Conservation (phyloP, 2,329 filamentous ascomycete genomes). For the Juglanconis sp. region DNA sequence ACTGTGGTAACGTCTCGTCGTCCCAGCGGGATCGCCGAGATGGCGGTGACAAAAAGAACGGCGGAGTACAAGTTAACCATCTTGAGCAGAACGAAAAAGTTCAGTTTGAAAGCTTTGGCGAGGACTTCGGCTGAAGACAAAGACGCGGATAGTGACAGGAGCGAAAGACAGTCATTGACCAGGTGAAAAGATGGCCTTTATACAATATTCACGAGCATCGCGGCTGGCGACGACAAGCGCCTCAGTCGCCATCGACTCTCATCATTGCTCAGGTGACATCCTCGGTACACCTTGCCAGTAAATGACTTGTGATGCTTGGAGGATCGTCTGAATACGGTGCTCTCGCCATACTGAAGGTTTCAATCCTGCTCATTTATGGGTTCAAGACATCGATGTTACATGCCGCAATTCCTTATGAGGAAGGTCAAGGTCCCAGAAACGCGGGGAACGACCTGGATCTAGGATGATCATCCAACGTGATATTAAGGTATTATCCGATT, state of each 20-base stretch:
- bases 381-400: not conserved
- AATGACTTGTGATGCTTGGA: not conserved
- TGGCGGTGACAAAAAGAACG: constrained; percentile 3
- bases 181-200: not conserved
- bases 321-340: not conserved
- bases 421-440: not conserved
- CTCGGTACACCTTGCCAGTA: not conserved
- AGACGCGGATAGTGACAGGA: not conserved
- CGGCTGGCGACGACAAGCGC: not conserved
- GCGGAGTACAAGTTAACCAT: constrained; percentile 7
- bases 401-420: not conserved
- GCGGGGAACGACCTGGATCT: too few species aligned
- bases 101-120: not conserved
- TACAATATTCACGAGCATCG: not conserved
- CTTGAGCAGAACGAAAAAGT: not conserved
- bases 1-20: not conserved
- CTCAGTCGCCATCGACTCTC: not conserved
- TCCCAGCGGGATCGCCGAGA: constrained; percentile 2
- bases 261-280: not conserved
- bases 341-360: not conserved
- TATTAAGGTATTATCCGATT: not conserved
- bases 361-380: not conserved
- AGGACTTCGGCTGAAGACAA: not conserved
- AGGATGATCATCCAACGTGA: too few species aligned
- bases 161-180: not conserved